Evolutionary conservation across 768 basidiomycete genomes (phyloP), one percentile per base, ranked within the genome.

Genomic region (Galerina sulciceps): DNA sequence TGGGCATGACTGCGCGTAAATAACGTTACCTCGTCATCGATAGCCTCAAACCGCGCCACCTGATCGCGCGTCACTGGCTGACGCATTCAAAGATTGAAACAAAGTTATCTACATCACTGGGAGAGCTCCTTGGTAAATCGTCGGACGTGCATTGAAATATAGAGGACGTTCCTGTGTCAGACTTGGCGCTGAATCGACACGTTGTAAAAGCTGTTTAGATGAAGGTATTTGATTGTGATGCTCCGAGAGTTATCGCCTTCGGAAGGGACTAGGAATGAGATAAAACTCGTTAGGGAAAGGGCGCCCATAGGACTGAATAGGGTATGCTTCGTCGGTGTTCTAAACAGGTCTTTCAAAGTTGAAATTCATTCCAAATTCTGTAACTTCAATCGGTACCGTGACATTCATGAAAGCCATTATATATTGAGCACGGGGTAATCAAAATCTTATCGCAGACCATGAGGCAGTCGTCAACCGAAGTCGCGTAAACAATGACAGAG

Each of bases 391-490:
- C 15, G 49, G 55, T 57, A 56, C 45, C 53, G 53, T 56, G 44
- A 48, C 48, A 55, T 43, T 38, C 51, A 42, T 35, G 13, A 55
- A 47, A 34, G 38, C 48, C 49, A 44, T 35, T 38, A 46, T 56
- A 38, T 52, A 50, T 61, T 58, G 46, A 40, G 52, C 40, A 42
- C 56, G 60, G 51, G 38, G 53, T 17, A 55, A 50, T 56, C 26
- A 31, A 46, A 22, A 48, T 50, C 20, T 63, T 52, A 58, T 55
- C 48, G 48, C 17, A 55, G 20, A 38, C 52, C 49, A 61, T 53
- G 63, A 58, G 59, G 55, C 50, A 18, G 41, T n/a, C 58, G 36
- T 48, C 48, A 57, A 36, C 40, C 10, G 34, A 13, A 52, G 53
- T 51, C 44, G 58, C 46, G 47, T 57, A 53, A n/a, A 45, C 37